Conservation (phyloP, 2,329 filamentous ascomycete species). For the Diaporthe ampelina region DNA sequence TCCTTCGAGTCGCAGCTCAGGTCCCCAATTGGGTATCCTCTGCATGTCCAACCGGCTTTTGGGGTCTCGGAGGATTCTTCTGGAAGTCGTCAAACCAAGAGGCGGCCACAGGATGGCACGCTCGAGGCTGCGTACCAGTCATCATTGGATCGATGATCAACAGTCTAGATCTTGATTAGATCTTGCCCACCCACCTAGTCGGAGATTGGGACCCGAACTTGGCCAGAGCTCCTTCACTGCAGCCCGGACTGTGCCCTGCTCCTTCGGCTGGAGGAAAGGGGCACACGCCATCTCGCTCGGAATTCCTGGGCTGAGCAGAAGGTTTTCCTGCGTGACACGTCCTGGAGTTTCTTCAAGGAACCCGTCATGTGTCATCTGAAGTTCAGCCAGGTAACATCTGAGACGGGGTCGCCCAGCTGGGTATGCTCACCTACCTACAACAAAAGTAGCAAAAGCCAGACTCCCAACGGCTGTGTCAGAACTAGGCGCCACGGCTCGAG, state of each 20-base stretch:
- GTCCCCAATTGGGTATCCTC: background rate
- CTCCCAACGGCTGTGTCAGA: background rate
- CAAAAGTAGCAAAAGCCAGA: background rate
- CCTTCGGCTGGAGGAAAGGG: background rate
- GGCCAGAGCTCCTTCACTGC: background rate
- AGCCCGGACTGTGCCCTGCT: background rate
- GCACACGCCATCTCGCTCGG: background rate
- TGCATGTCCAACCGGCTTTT: background rate
- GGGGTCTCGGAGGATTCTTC: background rate
- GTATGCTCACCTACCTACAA: background rate
- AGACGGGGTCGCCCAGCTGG: slow-evolving; percentile 15
- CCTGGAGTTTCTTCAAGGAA: background rate
- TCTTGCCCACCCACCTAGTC: background rate
- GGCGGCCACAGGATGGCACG: background rate
- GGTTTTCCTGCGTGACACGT: background rate
- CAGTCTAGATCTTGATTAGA: slow-evolving; percentile 25
- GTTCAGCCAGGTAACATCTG: slow-evolving; percentile 8
- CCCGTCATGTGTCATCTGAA: slow-evolving; percentile 4
- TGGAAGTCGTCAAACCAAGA: slow-evolving; percentile 4
- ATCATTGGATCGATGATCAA: slow-evolving; percentile 9
- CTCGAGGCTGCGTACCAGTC: background rate
- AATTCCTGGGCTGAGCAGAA: background rate
- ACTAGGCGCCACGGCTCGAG: background rate
- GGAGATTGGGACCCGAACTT: slow-evolving; percentile 17
- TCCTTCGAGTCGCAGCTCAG: background rate